Evolutionary conservation across 2,329 filamentous ascomycete genomes (phyloP), one percentile per base, ranked within the genome.

Genomic region (Botryosphaeria dothidea): DNA sequence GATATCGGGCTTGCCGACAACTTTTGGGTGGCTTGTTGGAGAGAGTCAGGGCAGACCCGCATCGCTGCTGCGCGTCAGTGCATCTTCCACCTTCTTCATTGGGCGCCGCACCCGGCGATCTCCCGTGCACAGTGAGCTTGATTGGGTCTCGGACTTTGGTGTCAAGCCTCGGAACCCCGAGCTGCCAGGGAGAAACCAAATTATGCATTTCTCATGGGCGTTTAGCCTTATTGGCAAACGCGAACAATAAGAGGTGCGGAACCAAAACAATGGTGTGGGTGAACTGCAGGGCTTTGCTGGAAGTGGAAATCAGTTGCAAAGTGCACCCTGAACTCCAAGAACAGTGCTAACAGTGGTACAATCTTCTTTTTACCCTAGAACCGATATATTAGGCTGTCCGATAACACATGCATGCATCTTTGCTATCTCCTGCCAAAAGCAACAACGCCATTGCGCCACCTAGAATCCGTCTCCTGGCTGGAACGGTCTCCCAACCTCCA

Each of bases 381-480:
- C 21, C 11, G 9, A 23, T 48, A 6, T 48, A 52, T 34, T 21
- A 34, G 17, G 27, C 27, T 21, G 11, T 4, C 46, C 13, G 15
- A 51, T 3, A 23, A 11, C 25, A 51, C 23, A 27, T 4, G 23
- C 11, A 31, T n/a, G n/a, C n/a, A 15, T 17, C 23, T 48, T 21
- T 51, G 29, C 27, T 4, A 13, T 34, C 49, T 52, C 27, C 49
- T 52, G 27, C 49, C 17, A 52, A 52, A 34, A 34, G n/a, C 23
- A 19, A 45, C 6, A 29, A 31, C 56, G 17, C 41, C 36, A 19
- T 3, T 23, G 38, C 23, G 25, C 52, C 52, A 25, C 25, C 58
- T 64, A 84, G 70, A 80, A 84, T 1, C 81, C 81, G 72, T 84
- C 81, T 2, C 80, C 82, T 38, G 81, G 79, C 49, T 78, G 81